Evolutionary conservation across 1,284 basidiomycete genomes (phyloP), one percentile per base, ranked within the genome.

Genomic region (Xerocomus cyaneibrunnescens): DNA sequence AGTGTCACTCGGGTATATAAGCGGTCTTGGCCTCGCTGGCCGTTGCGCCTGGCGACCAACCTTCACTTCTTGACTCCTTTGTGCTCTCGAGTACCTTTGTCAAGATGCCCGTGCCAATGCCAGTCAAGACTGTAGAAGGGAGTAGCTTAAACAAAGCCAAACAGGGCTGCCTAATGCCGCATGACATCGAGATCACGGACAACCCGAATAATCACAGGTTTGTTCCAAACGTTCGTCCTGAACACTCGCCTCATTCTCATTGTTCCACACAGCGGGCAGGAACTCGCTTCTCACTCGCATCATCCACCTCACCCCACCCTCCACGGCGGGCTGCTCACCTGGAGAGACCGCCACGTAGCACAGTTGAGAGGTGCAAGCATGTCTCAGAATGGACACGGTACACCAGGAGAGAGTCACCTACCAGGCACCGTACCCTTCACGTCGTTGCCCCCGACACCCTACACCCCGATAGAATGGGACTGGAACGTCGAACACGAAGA

Each of bases 401-500:
- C 35, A 3, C 10, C 21, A 13, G 7, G 36, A 7, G 50, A 49
- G 14, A 27, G 10, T 10, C 23, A 38, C 5, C 25, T 62, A 4
- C 65, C 66, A 9, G 64, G 64, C 10, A 65, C 60, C 0, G 56
- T 57, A 14, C 56, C 60, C 2, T 39, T 70, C 3, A 39, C 54
- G 1, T 45, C 66, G 1, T 7, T 45, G 4, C 40, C 54, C 32
- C 28, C 45, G 0, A 13, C 28, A 2, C 21, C 54, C 19, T 48
- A 42, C 45, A 37, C 52, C 25, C 47, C 52, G 25, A 23, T 85
- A 37, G 70, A 76, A 61, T 89, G 86, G 87, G 76, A 81, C 65
- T 86, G 84, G 84, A 76, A 80, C 17, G 58, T 76, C 32, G 86
- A 89, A 66, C 83, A 84, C 51, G 78, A 72, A 28, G 86, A 89